Evolutionary conservation across 768 basidiomycete genomes (phyloP).

Genomic region (Candolleomyces efflorescens): DNA sequence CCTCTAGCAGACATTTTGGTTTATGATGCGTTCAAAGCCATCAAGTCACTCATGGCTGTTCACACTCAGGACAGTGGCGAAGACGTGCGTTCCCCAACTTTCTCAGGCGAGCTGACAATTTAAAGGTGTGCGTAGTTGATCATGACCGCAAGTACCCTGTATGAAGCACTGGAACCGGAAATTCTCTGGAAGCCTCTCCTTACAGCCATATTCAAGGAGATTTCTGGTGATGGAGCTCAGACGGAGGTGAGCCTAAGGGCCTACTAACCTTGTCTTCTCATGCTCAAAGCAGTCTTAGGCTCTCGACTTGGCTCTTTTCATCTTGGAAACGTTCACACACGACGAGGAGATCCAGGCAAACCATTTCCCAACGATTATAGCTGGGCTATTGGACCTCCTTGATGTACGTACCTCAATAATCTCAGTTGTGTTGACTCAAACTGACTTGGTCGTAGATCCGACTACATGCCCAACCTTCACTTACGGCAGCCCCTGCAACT

Average conservation of each 20-base stretch:
- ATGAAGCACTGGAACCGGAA: constrained; percentile 90
- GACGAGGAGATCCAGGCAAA: constrained; percentile 85
- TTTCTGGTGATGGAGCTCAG: constrained; percentile 37
- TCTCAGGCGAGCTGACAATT: background rate
- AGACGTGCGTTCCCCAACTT: constrained; percentile 45
- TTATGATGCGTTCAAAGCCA: constrained; percentile 73
- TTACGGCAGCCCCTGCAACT: constrained; percentile 29
- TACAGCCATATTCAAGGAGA: constrained; percentile 47
- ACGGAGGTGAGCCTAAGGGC: constrained; percentile 41
- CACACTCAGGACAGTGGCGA: constrained; percentile 45
- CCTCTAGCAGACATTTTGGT: constrained; percentile 74
- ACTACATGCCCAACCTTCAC: background rate
- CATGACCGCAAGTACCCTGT: constrained; percentile 83
- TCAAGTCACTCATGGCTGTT: constrained; percentile 52
- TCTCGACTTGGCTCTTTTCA: constrained; percentile 63
- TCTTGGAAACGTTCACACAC: constrained; percentile 72
- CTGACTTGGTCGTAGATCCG: background rate
- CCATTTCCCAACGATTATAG: constrained; percentile 78
- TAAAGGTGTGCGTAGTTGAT: constrained; percentile 41
- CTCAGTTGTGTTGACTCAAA: too few relatives aligned
- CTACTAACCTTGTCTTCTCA: background rate
- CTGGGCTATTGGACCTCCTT: constrained; percentile 59
- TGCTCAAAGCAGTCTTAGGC: constrained; percentile 41
- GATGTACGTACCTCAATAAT: constrained; percentile 40
- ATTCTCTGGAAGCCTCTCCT: constrained; percentile 82